A percentile compares a stretch with the other conserved stretches of the same genome.
Conservation (phyloP, 352 stramenopile genomes). For the Pythium brassicae region DNA sequence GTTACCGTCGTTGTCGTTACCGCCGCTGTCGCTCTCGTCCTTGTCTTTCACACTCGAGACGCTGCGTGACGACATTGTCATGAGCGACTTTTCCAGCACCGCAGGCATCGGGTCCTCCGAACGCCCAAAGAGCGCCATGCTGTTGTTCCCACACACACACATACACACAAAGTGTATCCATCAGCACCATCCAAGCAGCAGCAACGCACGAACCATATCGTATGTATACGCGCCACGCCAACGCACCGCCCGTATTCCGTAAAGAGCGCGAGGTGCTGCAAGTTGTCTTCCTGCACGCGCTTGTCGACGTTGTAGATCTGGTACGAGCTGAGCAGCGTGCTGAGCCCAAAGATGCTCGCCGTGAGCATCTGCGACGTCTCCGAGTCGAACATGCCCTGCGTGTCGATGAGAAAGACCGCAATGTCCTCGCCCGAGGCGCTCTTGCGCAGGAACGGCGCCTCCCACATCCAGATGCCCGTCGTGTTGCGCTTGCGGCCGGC, state of each 20-base stretch:
- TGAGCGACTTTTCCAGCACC: constrained; percentile 37
- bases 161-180: background rate
- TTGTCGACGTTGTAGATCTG: constrained; percentile 99
- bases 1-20: constrained; percentile 21
- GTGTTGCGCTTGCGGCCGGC: constrained; percentile 96
- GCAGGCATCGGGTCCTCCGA: constrained; percentile 25
- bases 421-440: constrained; percentile 83
- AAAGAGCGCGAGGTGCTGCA: constrained; percentile 99
- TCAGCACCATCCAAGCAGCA: background rate
- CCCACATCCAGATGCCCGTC: constrained; percentile 99
- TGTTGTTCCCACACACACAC: constrained; percentile 11
- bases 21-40: constrained; percentile 20
- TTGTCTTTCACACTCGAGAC: constrained; percentile 16
- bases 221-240: constrained; percentile 10
- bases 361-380: constrained; percentile 98
- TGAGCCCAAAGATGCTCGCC: constrained; percentile 98
- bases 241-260: constrained; percentile 95
- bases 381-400: constrained; percentile 99
- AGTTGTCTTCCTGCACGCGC: constrained; percentile 98
- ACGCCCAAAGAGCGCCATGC: constrained; percentile 73
- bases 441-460: constrained; percentile 94
- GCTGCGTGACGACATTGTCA: constrained; percentile 30
- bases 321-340: constrained; percentile 94
- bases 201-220: background rate
- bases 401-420: constrained; percentile 98